These are phyloP conservation scores for Adansonia digitata DNA, from an alignment of 345 rosid genomes.

Conservation along the genomic window DNA sequence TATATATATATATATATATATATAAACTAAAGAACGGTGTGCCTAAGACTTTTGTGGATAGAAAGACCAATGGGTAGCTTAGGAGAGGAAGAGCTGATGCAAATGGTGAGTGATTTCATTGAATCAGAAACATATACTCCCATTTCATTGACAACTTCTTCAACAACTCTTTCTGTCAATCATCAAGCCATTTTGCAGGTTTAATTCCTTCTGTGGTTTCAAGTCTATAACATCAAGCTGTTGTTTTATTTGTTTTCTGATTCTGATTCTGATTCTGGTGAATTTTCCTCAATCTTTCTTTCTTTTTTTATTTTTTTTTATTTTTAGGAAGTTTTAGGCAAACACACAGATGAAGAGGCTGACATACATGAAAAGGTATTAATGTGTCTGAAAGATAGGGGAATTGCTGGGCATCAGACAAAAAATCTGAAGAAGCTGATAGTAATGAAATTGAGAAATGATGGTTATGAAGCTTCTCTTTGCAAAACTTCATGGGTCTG, in stretches of 20 bases:
- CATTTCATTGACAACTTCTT: no score
- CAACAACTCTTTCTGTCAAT: neutral
- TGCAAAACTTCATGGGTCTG: slow-evolving; percentile 28
- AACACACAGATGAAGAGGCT: neutral
- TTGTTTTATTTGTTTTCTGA: neutral
- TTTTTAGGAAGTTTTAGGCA: slow-evolving; percentile 6
- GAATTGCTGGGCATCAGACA: neutral
- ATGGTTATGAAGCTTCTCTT: slow-evolving; percentile 28
- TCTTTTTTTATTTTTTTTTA: no score
- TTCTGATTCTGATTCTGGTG: neutral
- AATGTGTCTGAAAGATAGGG: neutral
- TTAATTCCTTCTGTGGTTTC: neutral
- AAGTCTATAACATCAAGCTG: neutral
- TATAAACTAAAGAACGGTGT: neutral
- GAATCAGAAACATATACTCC: slow-evolving; percentile 12
- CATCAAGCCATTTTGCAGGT: slow-evolving; percentile 9
- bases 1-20: neutral
- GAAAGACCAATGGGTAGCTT: neutral
- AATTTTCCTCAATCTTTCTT: neutral
- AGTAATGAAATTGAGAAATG: slow-evolving; percentile 20
- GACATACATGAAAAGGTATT: slow-evolving; percentile 3
- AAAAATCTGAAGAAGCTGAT: slow-evolving; percentile 7
- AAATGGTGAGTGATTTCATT: slow-evolving; percentile 18
- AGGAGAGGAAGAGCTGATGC: slow-evolving; percentile 16
- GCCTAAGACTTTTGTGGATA: neutral